These are phyloP conservation scores for Dentipellis fragilis DNA, from an alignment of 768 basidiomycete genomes.

Conservation along the genomic window DNA sequence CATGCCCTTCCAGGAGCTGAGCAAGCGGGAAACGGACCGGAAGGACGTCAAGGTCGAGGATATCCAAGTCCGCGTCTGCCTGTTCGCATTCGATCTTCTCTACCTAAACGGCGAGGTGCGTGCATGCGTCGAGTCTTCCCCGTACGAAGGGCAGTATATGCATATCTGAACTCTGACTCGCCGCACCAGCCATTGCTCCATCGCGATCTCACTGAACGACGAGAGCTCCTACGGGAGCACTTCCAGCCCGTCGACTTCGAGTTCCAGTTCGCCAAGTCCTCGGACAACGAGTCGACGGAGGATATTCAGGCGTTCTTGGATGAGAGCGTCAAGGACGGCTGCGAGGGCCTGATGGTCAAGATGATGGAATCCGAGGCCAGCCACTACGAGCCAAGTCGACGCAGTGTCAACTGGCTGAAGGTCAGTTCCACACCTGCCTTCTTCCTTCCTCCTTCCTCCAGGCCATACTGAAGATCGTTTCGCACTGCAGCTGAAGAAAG, in stretches of 20 bases:
- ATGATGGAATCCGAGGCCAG: slow-evolving; percentile 90
- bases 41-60: slow-evolving; percentile 98
- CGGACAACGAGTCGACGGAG: slow-evolving; percentile 81
- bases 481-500: slow-evolving; percentile 79
- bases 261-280: slow-evolving; percentile 87
- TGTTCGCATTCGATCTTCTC: slow-evolving; percentile 95
- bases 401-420: slow-evolving; percentile 98
- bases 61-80: slow-evolving; percentile 91
- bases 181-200: slow-evolving; percentile 69
- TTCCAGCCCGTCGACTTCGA: slow-evolving; percentile 81
- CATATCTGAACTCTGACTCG: not conserved
- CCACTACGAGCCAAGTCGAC: slow-evolving; percentile 89
- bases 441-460: not conserved
- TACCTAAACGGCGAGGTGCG: slow-evolving; percentile 93
- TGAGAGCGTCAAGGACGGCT: slow-evolving; percentile 95
- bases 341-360: slow-evolving; percentile 99
- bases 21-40: slow-evolving; percentile 83
- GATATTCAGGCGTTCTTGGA: slow-evolving; percentile 94
- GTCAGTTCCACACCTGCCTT: slow-evolving; percentile 28
- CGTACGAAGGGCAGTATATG: not conserved
- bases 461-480: not conserved
- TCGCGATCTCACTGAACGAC: slow-evolving; percentile 62
- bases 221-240: slow-evolving; percentile 66
- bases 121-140: too few relatives aligned
- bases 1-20: slow-evolving; percentile 97